phyloP scores from a whole-genome alignment of 2,329 filamentous ascomycete species.

The Lecanicillium sp. region DNA sequence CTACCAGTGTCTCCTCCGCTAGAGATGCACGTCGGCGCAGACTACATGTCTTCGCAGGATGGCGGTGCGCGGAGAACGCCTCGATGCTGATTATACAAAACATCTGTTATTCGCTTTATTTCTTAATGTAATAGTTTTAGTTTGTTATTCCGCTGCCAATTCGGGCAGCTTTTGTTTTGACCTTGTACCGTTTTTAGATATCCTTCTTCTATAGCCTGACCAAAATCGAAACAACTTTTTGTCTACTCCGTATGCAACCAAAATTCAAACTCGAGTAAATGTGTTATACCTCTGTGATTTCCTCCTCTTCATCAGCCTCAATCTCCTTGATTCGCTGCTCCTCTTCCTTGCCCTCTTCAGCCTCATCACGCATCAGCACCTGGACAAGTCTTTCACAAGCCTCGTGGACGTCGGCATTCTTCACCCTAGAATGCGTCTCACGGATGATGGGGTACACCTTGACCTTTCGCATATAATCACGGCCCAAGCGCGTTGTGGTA shows the following conservation, averaged over 20 bases:
- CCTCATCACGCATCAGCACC: constrained; percentile 75
- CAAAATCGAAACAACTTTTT: constrained; percentile 1
- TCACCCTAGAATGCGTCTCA: constrained; percentile 71
- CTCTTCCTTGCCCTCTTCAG: constrained; percentile 27
- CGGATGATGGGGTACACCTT: constrained; percentile 86
- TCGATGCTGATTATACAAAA: too few relatives aligned
- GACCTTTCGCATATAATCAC: constrained; percentile 64
- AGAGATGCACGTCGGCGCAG: neutral
- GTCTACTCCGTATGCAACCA: neutral
- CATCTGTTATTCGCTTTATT: too few relatives aligned
- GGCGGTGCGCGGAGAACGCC: too few relatives aligned
- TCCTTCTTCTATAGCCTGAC: too few relatives aligned
- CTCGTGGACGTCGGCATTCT: constrained; percentile 73
- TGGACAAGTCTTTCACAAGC: constrained; percentile 86
- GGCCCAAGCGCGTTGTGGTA: constrained; percentile 66
- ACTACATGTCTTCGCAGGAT: neutral
- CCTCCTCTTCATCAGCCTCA: constrained; percentile 39
- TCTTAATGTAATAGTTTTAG: too few relatives aligned
- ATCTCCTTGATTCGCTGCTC: constrained; percentile 37
- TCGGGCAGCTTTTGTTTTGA: too few relatives aligned
- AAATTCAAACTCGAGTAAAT: neutral
- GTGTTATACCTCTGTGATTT: constrained; percentile 44
- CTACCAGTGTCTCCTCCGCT: neutral
- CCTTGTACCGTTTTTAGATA: too few relatives aligned
- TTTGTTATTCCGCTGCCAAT: too few relatives aligned